These are phyloP conservation scores for Septoria linicola DNA, from an alignment of 2,329 filamentous ascomycete genomes.

Conservation along the genomic window DNA sequence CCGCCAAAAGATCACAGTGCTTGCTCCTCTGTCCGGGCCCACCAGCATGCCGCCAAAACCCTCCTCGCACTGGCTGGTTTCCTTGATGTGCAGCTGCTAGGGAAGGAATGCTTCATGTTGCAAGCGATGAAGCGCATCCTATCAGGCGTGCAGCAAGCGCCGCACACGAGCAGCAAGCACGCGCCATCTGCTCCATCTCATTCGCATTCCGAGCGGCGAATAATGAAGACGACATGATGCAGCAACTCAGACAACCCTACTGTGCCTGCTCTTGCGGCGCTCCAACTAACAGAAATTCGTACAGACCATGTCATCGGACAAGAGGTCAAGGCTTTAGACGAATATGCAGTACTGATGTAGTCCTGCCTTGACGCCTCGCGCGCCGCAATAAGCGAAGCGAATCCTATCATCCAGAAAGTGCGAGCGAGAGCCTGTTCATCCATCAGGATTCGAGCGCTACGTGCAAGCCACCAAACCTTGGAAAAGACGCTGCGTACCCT, in stretches of 20 bases:
- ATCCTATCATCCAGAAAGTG: conserved; percentile 10
- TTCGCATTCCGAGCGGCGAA: too few relatives aligned
- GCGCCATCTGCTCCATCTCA: background rate
- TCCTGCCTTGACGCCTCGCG: conserved; percentile 12
- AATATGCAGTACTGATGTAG: background rate
- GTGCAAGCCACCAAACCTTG: conserved; percentile 18
- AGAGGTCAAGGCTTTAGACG: background rate
- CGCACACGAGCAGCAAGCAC: too few relatives aligned
- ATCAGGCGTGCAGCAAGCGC: too few relatives aligned
- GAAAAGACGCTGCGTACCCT: conserved; percentile 11
- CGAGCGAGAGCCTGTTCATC: conserved; percentile 16
- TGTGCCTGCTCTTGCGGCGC: background rate
- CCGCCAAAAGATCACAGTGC: background rate
- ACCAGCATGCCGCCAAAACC: too few relatives aligned
- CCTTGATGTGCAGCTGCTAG: too few relatives aligned
- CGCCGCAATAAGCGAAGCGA: conserved; percentile 15
- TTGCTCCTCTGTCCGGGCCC: too few relatives aligned
- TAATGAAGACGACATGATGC: too few relatives aligned
- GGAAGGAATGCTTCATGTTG: too few relatives aligned
- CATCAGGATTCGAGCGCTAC: conserved; percentile 17
- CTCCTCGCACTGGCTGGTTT: too few relatives aligned
- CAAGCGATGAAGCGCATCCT: too few relatives aligned
- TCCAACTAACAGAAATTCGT: conserved; percentile 5
- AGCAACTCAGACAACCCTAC: background rate
- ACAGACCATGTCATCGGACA: background rate